Evolutionary conservation across 2,329 filamentous ascomycete species (phyloP), one percentile per base, ranked within the genome.

Genomic region (Coniochaeta sp.): DNA sequence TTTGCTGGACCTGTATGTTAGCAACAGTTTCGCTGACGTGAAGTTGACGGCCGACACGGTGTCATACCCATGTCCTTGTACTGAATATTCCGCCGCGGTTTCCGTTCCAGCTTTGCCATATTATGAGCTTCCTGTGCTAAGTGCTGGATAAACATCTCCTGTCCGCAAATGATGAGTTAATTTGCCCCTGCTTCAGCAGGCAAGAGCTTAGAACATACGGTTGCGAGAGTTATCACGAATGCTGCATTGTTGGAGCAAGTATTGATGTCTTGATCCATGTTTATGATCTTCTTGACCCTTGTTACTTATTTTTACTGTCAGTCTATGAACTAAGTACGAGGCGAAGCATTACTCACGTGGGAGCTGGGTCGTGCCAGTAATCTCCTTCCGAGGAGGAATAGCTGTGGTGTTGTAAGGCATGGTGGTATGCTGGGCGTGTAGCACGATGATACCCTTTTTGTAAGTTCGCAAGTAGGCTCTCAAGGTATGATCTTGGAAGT

Each of bases 131-230:
- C 90, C 63, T 89, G 84, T 22, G 93, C 87, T 28, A 99, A 84
- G 73, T 98, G 89, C 73, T 96, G 91, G 66, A 99, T 88, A 77
- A 99, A 98, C 82, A 96, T 88, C 76, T 99, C 95, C 89, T 93
- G 60, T 19, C 32, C 12, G n/a, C 19, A 9, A n/a, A 7, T 30
- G 47, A 24, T 52, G 47, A 52, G 47, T 52, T 7, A 2, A 28
- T 24, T 5, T 52, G 22, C 9, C 26, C 12, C 22, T 30, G 12
- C 6, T 16, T 30, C 34, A 57, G 14, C 5, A 34, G 16, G 34
- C 17, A 4, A 17, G 19, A 54, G 26, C 24, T n/a, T n/a, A 44
- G 71, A 82, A 30, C 47, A 24, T 74, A 90, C 89, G 3, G 95
- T 93, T 24, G 95, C 95, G 62, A 96, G 82, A 1, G 93, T 93